Conservation (phyloP, 805 yeast species). For the Wickerhamiella brachini region DNA sequence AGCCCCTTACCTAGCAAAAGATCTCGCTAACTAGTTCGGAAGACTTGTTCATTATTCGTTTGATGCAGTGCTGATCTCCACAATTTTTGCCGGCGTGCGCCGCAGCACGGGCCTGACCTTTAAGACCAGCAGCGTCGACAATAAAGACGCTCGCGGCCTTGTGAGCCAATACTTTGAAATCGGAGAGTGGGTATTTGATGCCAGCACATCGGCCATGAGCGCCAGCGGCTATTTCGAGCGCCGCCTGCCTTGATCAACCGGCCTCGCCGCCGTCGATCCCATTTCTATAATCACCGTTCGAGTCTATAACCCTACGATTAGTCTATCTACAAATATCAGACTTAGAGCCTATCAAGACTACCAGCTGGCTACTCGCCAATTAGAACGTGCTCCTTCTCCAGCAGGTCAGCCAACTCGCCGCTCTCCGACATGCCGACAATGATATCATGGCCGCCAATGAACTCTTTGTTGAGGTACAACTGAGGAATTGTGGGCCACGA, state of each 20-base stretch:
- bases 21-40: constrained; percentile 32
- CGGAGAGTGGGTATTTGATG: constrained; percentile 78
- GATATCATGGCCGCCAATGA: constrained; percentile 96
- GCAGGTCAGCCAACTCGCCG: constrained; percentile 80
- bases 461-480: constrained; percentile 73
- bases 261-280: too few relatives aligned
- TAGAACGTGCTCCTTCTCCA: constrained; percentile 66
- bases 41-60: constrained; percentile 55
- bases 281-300: too few relatives aligned
- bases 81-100: constrained; percentile 75
- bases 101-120: constrained; percentile 64
- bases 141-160: constrained; percentile 29
- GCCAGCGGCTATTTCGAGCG: constrained; percentile 57
- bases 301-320: too few relatives aligned
- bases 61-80: constrained; percentile 66
- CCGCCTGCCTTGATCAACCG: constrained; percentile 14
- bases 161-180: constrained; percentile 55
- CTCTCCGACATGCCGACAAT: constrained; percentile 69
- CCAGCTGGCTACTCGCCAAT: constrained; percentile 44
- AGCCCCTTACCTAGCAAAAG: too few relatives aligned
- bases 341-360: too few relatives aligned
- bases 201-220: constrained; percentile 52
- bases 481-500: constrained; percentile 99
- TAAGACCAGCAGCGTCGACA: constrained; percentile 37
- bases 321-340: too few relatives aligned